Evolutionary conservation across 225 moss, liverwort and hornwort species (phyloP), one percentile per base, ranked within the genome.

Genomic region (Straminergon stramineum): DNA sequence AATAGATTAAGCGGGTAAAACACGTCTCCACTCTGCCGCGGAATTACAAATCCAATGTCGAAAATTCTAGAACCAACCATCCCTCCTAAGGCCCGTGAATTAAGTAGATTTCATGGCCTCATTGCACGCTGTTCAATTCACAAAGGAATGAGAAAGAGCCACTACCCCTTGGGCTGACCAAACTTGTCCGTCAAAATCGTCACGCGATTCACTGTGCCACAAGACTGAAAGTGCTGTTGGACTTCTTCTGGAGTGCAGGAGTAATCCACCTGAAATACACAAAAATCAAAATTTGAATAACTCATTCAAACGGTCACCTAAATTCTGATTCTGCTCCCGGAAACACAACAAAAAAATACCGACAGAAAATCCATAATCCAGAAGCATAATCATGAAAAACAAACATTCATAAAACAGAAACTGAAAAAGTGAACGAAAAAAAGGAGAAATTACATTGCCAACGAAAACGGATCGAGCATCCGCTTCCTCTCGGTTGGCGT

Each of bases 201-300:
- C 53, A 98, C 98, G 52, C 98, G 97, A 87, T 98, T 98, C 74
- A 98, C 98, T 15, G 98, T 98, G 86, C 98, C 98, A 87, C 98
- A 98, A 69, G 98, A 98, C 95, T 98, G 98, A 82, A 98, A 98
- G 87, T 98, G 98, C 89, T 98, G 97, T 84, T 98, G 98, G 55
- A 98, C 98, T 93, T 98, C 98, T 90, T 98, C 98, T 51, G 98
- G 98, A 86, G 98, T 96, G 93, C 98, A 98, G 56, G 96, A 97
- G 91, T 98, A 98, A 82, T 98, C 98, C 76, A 98, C 98, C 98
- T 98, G 92, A 39, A 83, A 86, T 81, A 86, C 61, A 17, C 15
- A 34, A 41, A 30, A 56, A 56, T 8, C 9, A 53, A 58, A 56
- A 17, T 35, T 30, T 14, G 4, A 74, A 66, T 11, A 24, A 24